These are phyloP conservation scores for Ascochyta lentis DNA, from an alignment of 2,329 filamentous ascomycete genomes.

Conservation along the genomic window DNA sequence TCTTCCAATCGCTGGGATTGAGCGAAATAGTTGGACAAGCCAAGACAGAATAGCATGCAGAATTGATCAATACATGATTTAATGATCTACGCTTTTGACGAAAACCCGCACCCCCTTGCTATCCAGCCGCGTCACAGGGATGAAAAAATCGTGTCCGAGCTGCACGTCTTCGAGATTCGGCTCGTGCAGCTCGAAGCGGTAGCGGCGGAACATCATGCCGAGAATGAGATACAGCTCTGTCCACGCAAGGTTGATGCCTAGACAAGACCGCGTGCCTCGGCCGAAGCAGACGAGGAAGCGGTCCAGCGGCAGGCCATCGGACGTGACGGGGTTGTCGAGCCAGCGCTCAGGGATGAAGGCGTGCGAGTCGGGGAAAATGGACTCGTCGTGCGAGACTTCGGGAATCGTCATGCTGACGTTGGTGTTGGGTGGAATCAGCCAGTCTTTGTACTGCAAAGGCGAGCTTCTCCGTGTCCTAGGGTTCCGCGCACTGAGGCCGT, in stretches of 20 bases:
- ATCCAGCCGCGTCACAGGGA: slow-evolving; percentile 41
- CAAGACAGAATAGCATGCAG: too few relatives aligned
- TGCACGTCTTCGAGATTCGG: slow-evolving; percentile 39
- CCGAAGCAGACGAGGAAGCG: slow-evolving; percentile 52
- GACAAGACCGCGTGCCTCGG: slow-evolving; percentile 51
- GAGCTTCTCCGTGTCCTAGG: slow-evolving; percentile 39
- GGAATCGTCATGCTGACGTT: slow-evolving; percentile 48
- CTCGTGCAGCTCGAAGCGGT: slow-evolving; percentile 41
- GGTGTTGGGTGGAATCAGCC: slow-evolving; percentile 44
- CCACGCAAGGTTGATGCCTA: slow-evolving; percentile 51
- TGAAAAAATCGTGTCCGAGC: slow-evolving; percentile 49
- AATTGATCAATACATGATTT: background rate
- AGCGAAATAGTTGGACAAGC: too few relatives aligned
- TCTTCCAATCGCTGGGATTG: too few relatives aligned
- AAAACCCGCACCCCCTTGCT: slow-evolving; percentile 47
- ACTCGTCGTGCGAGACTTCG: slow-evolving; percentile 44
- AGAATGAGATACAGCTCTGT: slow-evolving; percentile 44
- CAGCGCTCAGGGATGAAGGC: slow-evolving; percentile 52
- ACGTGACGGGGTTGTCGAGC: slow-evolving; percentile 40
- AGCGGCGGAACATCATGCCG: slow-evolving; percentile 44
- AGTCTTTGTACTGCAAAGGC: slow-evolving; percentile 33
- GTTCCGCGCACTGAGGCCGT: slow-evolving; percentile 50
- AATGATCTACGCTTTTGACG: slow-evolving; percentile 23
- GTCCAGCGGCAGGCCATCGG: slow-evolving; percentile 44
- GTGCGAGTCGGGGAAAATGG: slow-evolving; percentile 47